A percentile compares a stretch with the other conserved stretches of the same genome.
phyloP scores from a whole-genome alignment of 768 basidiomycete genomes.

The Leccinum subtestaceum region DNA sequence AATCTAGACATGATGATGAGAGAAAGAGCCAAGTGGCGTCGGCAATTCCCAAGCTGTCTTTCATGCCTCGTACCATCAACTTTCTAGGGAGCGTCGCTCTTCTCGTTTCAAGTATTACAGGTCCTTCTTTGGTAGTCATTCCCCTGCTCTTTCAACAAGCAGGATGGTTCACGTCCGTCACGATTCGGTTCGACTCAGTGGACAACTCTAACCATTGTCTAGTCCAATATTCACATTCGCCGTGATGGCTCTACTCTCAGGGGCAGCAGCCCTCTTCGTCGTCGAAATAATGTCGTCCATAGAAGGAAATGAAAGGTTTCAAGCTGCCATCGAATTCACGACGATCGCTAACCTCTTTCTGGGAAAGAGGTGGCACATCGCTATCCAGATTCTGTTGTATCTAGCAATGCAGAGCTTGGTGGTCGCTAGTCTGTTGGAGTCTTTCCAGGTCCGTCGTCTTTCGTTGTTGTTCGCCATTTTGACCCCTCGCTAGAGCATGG shows the following conservation, averaged over 20 bases:
- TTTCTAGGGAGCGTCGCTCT: constrained; percentile 26
- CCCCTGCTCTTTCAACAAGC: constrained; percentile 25
- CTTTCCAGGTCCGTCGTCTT: constrained; percentile 20
- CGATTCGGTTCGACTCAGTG: neutral
- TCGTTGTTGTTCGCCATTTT: neutral
- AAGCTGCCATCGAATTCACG: constrained; percentile 27
- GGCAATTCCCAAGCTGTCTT: too few species aligned
- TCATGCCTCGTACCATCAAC: constrained; percentile 22
- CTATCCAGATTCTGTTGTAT: constrained; percentile 19
- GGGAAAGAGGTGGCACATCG: constrained; percentile 24
- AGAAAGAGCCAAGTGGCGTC: neutral
- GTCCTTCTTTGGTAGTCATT: constrained; percentile 22
- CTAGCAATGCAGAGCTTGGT: constrained; percentile 24
- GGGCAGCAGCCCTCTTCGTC: constrained; percentile 18
- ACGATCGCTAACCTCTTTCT: constrained; percentile 27
- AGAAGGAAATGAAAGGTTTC: constrained; percentile 23
- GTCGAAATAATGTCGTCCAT: constrained; percentile 15
- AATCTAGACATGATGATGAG: constrained; percentile 69
- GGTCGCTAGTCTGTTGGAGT: constrained; percentile 23
- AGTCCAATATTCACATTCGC: constrained; percentile 20
- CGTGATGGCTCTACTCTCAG: constrained; percentile 19
- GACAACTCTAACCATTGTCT: neutral
- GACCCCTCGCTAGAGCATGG: constrained; percentile 18
- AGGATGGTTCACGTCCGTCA: constrained; percentile 26
- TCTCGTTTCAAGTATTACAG: constrained; percentile 26